Percentiles rank a stretch among this genome's conserved stretches.
These are phyloP conservation scores for Termitomyces sp. DNA, from an alignment of 1,284 basidiomycete genomes.

Conservation along the genomic window DNA sequence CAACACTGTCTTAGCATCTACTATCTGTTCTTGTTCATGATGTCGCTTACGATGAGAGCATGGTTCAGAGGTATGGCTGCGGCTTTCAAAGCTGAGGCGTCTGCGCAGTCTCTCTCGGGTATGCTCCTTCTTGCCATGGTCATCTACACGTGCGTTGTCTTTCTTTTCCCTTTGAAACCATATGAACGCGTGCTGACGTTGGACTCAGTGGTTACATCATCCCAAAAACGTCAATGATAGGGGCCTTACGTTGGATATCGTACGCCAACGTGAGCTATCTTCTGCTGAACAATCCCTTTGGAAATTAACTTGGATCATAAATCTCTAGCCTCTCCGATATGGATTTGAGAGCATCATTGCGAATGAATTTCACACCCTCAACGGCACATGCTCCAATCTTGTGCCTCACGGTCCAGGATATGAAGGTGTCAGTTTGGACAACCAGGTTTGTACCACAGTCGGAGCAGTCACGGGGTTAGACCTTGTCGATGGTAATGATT, in stretches of 20 bases:
- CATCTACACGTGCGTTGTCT: conserved; percentile 16
- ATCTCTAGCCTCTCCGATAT: conserved; percentile 36
- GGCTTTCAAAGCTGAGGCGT: conserved; percentile 44
- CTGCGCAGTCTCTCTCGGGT: conserved; percentile 58
- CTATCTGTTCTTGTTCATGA: conserved; percentile 45
- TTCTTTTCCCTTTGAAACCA: conserved; percentile 12
- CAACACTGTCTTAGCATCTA: conserved; percentile 36
- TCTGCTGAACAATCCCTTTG: not conserved
- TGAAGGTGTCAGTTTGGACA: conserved; percentile 41
- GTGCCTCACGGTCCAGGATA: conserved; percentile 49
- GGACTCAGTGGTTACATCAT: conserved; percentile 39
- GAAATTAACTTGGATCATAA: not conserved
- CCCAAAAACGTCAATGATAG: conserved; percentile 51
- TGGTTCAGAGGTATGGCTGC: conserved; percentile 59
- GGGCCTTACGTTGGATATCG: conserved; percentile 59
- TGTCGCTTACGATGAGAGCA: conserved; percentile 55
- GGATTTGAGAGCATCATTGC: conserved; percentile 45
- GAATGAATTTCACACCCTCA: conserved; percentile 51
- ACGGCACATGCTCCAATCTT: conserved; percentile 38
- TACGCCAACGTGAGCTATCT: conserved; percentile 48
- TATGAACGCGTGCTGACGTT: conserved; percentile 26
- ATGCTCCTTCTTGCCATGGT: conserved; percentile 25
- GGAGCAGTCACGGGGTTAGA: conserved; percentile 44
- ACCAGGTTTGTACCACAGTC: conserved; percentile 60
- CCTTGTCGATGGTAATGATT: conserved; percentile 46